A percentile compares a stretch with the other conserved stretches of the same genome.
Conservation (phyloP, 352 stramenopile species). For the Blastocystis sp. region DNA sequence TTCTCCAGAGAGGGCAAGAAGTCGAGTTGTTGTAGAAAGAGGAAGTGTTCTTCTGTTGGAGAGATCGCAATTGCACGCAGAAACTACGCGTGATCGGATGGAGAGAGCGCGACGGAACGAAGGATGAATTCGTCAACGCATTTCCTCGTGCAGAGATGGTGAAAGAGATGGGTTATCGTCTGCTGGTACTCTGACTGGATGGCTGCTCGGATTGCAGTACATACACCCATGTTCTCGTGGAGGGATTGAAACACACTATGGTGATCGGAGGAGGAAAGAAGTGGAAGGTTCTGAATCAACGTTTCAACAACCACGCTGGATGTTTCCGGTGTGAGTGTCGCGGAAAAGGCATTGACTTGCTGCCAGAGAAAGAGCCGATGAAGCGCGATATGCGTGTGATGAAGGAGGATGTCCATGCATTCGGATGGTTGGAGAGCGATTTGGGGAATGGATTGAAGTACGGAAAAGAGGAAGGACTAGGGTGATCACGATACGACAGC, state of each 20-base stretch:
- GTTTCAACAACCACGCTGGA: background rate
- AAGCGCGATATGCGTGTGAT: background rate
- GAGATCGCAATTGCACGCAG: background rate
- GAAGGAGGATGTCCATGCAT: background rate
- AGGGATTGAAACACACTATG: background rate
- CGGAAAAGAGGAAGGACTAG: background rate
- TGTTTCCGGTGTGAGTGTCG: background rate
- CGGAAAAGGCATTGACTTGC: background rate
- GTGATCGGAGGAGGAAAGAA: background rate
- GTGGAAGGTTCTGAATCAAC: background rate
- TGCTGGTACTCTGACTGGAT: background rate
- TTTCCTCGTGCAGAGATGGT: background rate
- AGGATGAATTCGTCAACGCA: background rate
- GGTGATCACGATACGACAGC: background rate
- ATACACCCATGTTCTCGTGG: background rate
- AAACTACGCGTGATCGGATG: background rate
- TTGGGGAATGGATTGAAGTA: background rate
- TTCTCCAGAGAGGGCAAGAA: background rate
- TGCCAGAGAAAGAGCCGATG: background rate
- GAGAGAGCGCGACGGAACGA: background rate
- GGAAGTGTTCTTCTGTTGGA: background rate
- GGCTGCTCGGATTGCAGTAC: background rate
- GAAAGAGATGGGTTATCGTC: background rate
- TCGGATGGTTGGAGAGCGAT: background rate
- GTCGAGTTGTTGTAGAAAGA: slow-evolving; percentile 41